A percentile compares a stretch with the other conserved stretches of the same genome.
Conservation (phyloP, 1,139 yeast species). For the Geotrichum histeridarum region DNA sequence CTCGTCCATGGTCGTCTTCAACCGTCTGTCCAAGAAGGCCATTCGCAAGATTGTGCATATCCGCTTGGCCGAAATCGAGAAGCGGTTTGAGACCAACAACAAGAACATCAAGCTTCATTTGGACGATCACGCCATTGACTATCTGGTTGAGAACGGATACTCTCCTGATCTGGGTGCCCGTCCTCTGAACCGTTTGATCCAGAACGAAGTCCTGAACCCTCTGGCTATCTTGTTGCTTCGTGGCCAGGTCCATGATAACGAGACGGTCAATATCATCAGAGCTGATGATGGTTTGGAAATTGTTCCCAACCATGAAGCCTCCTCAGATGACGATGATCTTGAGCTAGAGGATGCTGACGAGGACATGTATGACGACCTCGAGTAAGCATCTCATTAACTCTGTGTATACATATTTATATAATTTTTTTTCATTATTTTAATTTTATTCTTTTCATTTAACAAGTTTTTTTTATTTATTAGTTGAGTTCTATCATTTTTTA, state of each 20-base stretch:
- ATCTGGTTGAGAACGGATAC: conserved; percentile 71
- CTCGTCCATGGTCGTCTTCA: conserved; percentile 85
- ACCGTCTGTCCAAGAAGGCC: conserved; percentile 84
- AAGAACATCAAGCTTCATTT: conserved; percentile 67
- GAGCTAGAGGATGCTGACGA: conserved; percentile 33
- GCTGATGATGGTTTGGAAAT: conserved; percentile 67
- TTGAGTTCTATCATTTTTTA: too few relatives aligned
- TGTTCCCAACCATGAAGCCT: conserved; percentile 69
- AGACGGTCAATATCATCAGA: conserved; percentile 59
- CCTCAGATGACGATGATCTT: conserved; percentile 8
- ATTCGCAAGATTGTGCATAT: conserved; percentile 86
- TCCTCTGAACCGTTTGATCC: conserved; percentile 91
- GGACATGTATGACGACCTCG: conserved; percentile 49
- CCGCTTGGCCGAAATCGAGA: conserved; percentile 76
- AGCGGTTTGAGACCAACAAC: conserved; percentile 78
- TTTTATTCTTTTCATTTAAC: neutral
- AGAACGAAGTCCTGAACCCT: conserved; percentile 70
- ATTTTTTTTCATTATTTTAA: neutral
- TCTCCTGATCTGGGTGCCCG: conserved; percentile 94
- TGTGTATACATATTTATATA: neutral
- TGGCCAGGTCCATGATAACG: conserved; percentile 86
- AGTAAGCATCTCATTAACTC: conserved; percentile 22
- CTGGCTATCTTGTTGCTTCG: conserved; percentile 83
- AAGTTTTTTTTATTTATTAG: neutral
- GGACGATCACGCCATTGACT: conserved; percentile 70